Base-by-base conservation (phyloP, 164 flowering plant species). In the Magnolia changhungtana region DNA sequence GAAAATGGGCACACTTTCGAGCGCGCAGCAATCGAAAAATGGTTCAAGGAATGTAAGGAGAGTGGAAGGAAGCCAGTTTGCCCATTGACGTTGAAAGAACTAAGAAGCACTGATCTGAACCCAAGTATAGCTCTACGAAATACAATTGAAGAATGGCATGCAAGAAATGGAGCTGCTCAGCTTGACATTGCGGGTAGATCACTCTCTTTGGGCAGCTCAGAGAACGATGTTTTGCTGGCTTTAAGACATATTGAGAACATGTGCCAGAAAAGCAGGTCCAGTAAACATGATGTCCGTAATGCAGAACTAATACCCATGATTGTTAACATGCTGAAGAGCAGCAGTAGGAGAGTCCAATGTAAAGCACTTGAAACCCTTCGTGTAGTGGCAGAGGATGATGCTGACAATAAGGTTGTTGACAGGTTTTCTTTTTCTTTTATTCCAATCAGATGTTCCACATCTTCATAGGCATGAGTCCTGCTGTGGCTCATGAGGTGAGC, bases 1-100 rank as follows among this genome's bases (percentile, higher is more conserved):
- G 99, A 96, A 81, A 96, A 86, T 82, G 99, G 98, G 58, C 89
- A 86, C 74, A 94, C 97, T 13, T 96, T 91, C 78, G 99, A 96
- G 75, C 85, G 97, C 13, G 94, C 88, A 73, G 98, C 99, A 21
- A 91, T 96, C 76, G 98, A 91, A 74, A 91, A 88, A 81, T 96
- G 99, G 99, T 91, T 96, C 81, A 85, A 72, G 80, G 95, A 94
- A 82, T 91, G 97, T 78, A 86, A 71, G 77, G 95, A 93, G 78
- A 89, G 85, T 79, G 90, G 97, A 76, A 89, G 90, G 78, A 90
- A 78, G 81, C 83, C 82, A n/a, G 85, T 88, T 59, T 96, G 99
- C 84, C 99, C 99, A 7, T 73, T 92, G 71, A 96, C 99, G 0
- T 75, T 72, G 23, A 87, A 84, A 80, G 97, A 94, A 78, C 73